Evolutionary conservation across 805 yeast species (phyloP), one percentile per base, ranked within the genome.

Genomic region (Candida schatavii): DNA sequence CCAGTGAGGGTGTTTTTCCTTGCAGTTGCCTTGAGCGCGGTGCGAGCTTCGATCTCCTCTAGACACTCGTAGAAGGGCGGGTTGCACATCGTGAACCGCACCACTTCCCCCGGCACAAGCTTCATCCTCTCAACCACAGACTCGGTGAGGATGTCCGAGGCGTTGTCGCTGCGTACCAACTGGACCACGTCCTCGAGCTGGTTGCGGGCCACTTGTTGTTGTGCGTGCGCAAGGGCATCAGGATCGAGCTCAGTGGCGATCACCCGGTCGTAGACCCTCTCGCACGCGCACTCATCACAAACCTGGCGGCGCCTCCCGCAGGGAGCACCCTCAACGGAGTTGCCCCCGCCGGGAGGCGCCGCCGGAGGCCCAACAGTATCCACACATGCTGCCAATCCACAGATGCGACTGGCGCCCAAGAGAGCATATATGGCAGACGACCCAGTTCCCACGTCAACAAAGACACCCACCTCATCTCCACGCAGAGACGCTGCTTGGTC

Each of bases 381-480:
- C n/a, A n/a, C n/a, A n/a, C n/a, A n/a, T n/a, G n/a, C n/a, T n/a
- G n/a, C n/a, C n/a, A n/a, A n/a, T n/a, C n/a, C n/a, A n/a, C n/a
- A n/a, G n/a, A n/a, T n/a, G n/a, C 41, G 15, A 6, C 10, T 29
- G 3, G 18, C 39, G 4, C 51, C 56, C 6, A 54, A 28, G 2
- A 54, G 32, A 5, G 56, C 50, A 28, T 51, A 54, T 5, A 54
- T 41, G 14, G 48, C 39, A 11, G 56, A 50, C 3, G 59, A 45
- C 3, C 59, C 59, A 7, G 57, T 53, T 1, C 59, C 59, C 6
- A 54, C 46, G 37, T 54, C 57, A 7, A 54, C 31, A 6, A 43
- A 32, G 41, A 36, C 11, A 49, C 56, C 14, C 22, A 26, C 26
- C 23, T 34, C 29, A 6, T 37, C 27, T 14, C 32, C 25, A 17